Evolutionary conservation across 1,284 basidiomycete genomes (phyloP).

Genomic region (Marasmius oreades): DNA sequence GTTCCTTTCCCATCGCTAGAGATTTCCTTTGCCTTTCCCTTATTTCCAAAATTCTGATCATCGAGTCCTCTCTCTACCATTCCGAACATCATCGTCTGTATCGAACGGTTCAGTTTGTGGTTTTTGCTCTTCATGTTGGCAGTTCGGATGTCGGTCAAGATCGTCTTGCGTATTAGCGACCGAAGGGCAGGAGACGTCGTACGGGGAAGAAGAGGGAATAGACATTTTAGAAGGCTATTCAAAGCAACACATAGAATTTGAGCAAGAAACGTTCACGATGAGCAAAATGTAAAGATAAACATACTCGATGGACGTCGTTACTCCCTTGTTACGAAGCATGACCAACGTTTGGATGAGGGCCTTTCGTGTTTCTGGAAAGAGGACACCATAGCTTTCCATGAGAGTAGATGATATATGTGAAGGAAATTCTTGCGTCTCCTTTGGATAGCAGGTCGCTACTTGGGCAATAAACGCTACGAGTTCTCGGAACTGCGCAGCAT

Average conservation of each 20-base stretch:
- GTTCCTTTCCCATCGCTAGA: conserved; percentile 36
- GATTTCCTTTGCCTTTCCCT: conserved; percentile 46
- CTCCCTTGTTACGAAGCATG: conserved; percentile 90
- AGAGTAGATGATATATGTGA: conserved; percentile 74
- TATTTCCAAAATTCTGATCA: conserved; percentile 3
- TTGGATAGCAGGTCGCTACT: conserved; percentile 89
- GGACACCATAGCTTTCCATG: conserved; percentile 68
- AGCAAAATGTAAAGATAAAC: conserved; percentile 27
- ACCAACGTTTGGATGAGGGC: conserved; percentile 87
- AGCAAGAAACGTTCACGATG: conserved; percentile 1
- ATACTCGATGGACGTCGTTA: conserved; percentile 89
- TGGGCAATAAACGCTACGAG: conserved; percentile 83
- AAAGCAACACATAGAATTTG: too few species aligned
- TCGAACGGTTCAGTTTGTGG: conserved; percentile 93
- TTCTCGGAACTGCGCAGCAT: conserved; percentile 80
- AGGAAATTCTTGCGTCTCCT: conserved; percentile 81
- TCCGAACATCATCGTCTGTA: conserved; percentile 93
- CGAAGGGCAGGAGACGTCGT: conserved; percentile 86
- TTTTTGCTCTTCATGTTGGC: conserved; percentile 91
- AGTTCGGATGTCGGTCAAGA: conserved; percentile 91
- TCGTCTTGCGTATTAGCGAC: conserved; percentile 88
- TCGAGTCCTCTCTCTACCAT: conserved; percentile 71
- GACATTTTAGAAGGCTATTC: conserved; percentile 78
- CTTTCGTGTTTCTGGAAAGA: conserved; percentile 78
- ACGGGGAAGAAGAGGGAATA: conserved; percentile 92